Evolutionary conservation across 2,329 filamentous ascomycete species (phyloP).

Genomic region (Thielaviopsis euricoi): DNA sequence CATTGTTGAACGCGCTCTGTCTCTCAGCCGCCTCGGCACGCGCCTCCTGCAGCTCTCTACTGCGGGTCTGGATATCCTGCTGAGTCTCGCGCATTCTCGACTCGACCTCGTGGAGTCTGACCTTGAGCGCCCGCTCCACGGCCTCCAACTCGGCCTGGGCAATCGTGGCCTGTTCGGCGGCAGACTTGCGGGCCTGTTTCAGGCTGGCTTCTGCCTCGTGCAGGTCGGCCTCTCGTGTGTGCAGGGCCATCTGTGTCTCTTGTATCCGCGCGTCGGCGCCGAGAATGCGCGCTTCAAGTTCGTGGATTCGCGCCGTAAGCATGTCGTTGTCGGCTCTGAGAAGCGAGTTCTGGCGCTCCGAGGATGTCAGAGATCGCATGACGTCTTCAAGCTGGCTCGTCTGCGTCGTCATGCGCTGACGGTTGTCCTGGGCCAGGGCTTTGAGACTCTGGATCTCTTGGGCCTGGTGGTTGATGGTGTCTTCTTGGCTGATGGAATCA

Average conservation of each 20-base stretch:
- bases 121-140: not conserved
- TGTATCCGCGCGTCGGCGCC: not conserved
- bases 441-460: slow-evolving; percentile 16
- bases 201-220: not conserved
- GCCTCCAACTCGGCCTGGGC: not conserved
- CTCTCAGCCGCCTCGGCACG: not conserved
- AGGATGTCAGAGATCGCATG: not conserved
- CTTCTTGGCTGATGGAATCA: not conserved
- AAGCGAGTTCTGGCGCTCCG: not conserved
- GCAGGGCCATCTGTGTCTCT: not conserved
- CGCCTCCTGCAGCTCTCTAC: not conserved
- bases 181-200: not conserved
- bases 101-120: not conserved
- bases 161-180: not conserved
- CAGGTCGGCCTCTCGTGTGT: not conserved
- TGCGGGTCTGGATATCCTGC: not conserved
- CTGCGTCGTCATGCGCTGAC: not conserved
- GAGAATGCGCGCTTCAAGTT: not conserved
- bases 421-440: not conserved
- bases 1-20: not conserved
- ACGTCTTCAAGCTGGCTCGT: not conserved
- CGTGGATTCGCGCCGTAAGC: not conserved
- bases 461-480: slow-evolving; percentile 15
- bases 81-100: not conserved
- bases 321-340: not conserved